These are phyloP conservation scores for Murraya koenigii DNA, from an alignment of 345 rosid genomes.

Conservation along the genomic window DNA sequence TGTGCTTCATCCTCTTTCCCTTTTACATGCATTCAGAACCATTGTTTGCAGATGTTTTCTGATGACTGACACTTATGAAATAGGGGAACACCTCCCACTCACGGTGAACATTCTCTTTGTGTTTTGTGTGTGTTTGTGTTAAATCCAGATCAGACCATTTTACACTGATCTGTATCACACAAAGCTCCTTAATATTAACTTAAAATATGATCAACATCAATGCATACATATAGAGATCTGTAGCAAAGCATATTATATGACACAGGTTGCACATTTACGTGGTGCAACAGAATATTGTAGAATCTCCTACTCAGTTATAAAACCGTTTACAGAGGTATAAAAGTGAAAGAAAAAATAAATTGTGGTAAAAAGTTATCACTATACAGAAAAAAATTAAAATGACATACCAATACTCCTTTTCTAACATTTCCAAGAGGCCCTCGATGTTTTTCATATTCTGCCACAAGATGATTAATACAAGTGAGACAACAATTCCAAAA, in stretches of 20 bases:
- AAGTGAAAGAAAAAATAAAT: neutral
- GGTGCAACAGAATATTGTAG: neutral
- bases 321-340: neutral
- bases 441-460: conserved; percentile 81
- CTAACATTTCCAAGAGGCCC: conserved; percentile 95
- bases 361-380: neutral
- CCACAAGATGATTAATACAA: conserved; percentile 15
- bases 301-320: neutral
- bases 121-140: neutral
- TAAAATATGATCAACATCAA: neutral
- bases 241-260: neutral
- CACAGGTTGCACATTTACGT: neutral
- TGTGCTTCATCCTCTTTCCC: neutral
- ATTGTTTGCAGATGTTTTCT: neutral
- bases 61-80: neutral
- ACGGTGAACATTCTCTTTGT: neutral
- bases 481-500: neutral
- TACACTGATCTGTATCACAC: neutral
- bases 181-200: neutral
- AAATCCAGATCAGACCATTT: neutral
- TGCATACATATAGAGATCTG: neutral
- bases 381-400: neutral
- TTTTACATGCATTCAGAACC: neutral
- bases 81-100: neutral
- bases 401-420: conserved; percentile 95